Evolutionary conservation across 2,329 filamentous ascomycete genomes (phyloP), one percentile per base, ranked within the genome.

Genomic region (Fusarium sp.): DNA sequence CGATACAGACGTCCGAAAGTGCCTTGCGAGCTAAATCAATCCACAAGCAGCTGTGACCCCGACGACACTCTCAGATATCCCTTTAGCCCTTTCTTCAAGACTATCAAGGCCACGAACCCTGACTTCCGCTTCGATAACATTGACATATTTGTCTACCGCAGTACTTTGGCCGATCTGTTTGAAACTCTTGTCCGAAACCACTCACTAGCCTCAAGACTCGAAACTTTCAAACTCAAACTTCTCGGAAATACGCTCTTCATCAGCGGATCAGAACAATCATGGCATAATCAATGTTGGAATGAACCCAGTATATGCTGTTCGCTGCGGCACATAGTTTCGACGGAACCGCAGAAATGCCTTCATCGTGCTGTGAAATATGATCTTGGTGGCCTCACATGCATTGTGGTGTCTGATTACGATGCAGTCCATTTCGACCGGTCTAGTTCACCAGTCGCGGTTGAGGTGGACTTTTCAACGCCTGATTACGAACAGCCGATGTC

Each of bases 351-450:
- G 15, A 28, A 33, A 12, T 10, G 31, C 4, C 8, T 10, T 11
- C 6, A 8, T 49, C 45, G 45, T 8, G 45, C n/a, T 16, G 31
- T 49, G 11, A 49, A 33, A 49, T 49, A 49, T 31, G 20, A 49
- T 15, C 16, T 49, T 18, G 45, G 45, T 23, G 45, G 45, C 18
- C 45, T 49, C 18, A 34, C 31, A 9, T 34, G 31, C 20, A 13
- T 49, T 8, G 31, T 49, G 6, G 2, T 49, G 3, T 23, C 23
- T 6, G 5, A 23, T 6, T 23, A 4, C 23, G 23, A 23, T 23
- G 23, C 23, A 23, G 23, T 23, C 23, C 5, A 23, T 23, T 4
- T 4, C 5, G 23, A 23, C 23, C 23, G 1, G 23, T 23, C 5
- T 6, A 6, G 23, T 23, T 23, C 23, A 23, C 23, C 23, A 23